Base-by-base conservation (phyloP, 257 asterid species). In the Eucommia ulmoides region DNA sequence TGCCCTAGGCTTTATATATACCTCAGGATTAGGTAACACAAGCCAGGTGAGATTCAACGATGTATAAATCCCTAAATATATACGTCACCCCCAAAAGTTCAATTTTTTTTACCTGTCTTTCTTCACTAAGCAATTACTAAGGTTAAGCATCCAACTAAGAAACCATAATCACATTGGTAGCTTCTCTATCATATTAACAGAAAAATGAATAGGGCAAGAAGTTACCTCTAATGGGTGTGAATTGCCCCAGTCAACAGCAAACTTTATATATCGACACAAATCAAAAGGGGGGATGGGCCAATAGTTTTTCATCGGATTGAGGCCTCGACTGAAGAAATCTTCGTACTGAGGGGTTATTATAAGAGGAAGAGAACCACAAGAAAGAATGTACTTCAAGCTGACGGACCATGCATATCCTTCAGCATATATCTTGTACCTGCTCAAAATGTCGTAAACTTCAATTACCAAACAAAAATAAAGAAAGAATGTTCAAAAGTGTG, bases 361-460 rank as follows among this genome's bases (percentile, higher is more conserved):
- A 44, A 82, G 54, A 2, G 94, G 83, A 53, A 74, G 65, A 19
- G 73, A 69, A 25, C 94, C 94, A 51, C 94, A 82, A 19, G 94
- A 52, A 33, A 82, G 57, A 22, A 82, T 79, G 50, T 82, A 82
- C 54, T 82, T 82, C 72, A 82, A 62, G 74, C 94, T 82, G 41
- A 82, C 94, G 12, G 94, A 82, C 94, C 94, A 82, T 38, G 93
- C 93, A 56, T 76, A 82, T 20, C 89, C 93, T 68, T 82, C 93
- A 21, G 93, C 88, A 62, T 82, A 82, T 41, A 82, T 82, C 78
- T 82, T 82, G 75, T 76, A 82, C 65, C 88, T 81, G 58, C n/a
- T n/a, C n/a, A n/a, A n/a, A n/a, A n/a, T n/a, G n/a, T n/a, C n/a
- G n/a, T n/a, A n/a, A n/a, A n/a, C n/a, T n/a, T n/a, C n/a, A n/a